Base-by-base conservation (phyloP, 495 filamentous ascomycete genomes). In the Aspergillus conjunctus region DNA sequence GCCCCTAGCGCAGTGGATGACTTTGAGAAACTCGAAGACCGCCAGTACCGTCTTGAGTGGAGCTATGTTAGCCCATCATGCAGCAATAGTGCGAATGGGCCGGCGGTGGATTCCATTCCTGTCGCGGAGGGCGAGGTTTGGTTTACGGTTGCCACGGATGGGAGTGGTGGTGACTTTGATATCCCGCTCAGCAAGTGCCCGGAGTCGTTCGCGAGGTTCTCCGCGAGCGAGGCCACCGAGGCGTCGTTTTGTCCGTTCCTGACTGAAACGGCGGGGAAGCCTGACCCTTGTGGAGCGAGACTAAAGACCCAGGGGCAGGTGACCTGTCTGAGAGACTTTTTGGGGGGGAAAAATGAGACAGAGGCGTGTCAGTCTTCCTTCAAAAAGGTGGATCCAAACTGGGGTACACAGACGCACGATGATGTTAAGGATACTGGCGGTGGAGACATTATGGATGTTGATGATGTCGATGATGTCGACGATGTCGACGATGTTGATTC, bases 121-220 rank as follows among this genome's bases (percentile, higher is more conserved):
- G 43, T 46, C 8, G 43, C 43, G 43, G 43, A 46, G 14, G 43
- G 43, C 9, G 43, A 46, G 43, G 43, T 46, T 46, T 46, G 43
- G 43, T 46, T 46, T 46, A 46, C 43, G 43, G 43, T 46, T 46
- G 43, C 18, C 14, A 46, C 9, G 43, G 43, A 46, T 46, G 43
- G 43, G 4, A 18, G 43, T 46, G 43, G 43, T 7, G 17, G 18
- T 46, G 15, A 46, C 17, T 46, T 46, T 46, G 15, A 46, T 4
- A 20, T 46, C 14, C 14, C 12, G 15, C 14, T 46, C 18, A 18
- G 14, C 8, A 7, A 46, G 43, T 46, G 43, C 1, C 14, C 43
- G 15, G 15, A 46, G 43, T n/a, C 14, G 0, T 46, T 46, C 8
- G 43, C 2, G 15, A 46, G 15, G 43, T 46, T 46, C 18, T 46